These are phyloP conservation scores for Blastobotrys muscicola DNA, from an alignment of 805 yeast genomes.

Conservation along the genomic window DNA sequence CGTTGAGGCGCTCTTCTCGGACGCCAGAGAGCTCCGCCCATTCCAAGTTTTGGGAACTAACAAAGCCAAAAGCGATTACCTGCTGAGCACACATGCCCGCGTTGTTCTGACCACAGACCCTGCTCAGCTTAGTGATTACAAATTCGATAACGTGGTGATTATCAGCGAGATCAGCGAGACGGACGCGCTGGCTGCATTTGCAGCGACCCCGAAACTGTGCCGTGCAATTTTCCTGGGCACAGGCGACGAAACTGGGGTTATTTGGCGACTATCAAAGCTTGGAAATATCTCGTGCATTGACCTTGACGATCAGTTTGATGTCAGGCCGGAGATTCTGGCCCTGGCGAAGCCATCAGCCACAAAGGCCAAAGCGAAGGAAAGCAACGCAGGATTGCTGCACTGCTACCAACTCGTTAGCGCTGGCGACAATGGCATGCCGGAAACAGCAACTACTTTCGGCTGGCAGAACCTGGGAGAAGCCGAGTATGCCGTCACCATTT, in stretches of 20 bases:
- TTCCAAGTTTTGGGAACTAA: background rate
- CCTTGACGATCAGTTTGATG: conserved; percentile 20
- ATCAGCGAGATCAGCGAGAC: too few species aligned
- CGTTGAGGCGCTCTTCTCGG: too few species aligned
- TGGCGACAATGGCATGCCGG: conserved; percentile 20
- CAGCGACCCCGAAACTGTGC: too few species aligned
- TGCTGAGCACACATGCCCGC: background rate
- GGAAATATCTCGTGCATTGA: background rate
- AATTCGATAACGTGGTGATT: too few species aligned
- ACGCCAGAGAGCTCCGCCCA: background rate
- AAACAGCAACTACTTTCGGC: background rate
- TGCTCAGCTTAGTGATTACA: too few species aligned
- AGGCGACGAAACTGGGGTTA: too few species aligned
- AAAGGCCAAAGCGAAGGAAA: conserved; percentile 8
- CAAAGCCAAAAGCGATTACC: background rate
- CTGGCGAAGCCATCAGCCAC: conserved; percentile 9
- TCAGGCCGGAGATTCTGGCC: conserved; percentile 20
- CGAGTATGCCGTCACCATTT: conserved; percentile 37
- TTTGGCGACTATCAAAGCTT: too few species aligned
- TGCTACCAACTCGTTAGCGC: conserved; percentile 28
- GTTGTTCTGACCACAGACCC: background rate
- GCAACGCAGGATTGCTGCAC: conserved; percentile 33
- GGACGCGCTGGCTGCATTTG: too few species aligned
- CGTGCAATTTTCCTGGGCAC: too few species aligned
- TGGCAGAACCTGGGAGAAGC: conserved; percentile 40